These are phyloP conservation scores for Lepiota venenata DNA, from an alignment of 768 basidiomycete genomes.

Conservation along the genomic window DNA sequence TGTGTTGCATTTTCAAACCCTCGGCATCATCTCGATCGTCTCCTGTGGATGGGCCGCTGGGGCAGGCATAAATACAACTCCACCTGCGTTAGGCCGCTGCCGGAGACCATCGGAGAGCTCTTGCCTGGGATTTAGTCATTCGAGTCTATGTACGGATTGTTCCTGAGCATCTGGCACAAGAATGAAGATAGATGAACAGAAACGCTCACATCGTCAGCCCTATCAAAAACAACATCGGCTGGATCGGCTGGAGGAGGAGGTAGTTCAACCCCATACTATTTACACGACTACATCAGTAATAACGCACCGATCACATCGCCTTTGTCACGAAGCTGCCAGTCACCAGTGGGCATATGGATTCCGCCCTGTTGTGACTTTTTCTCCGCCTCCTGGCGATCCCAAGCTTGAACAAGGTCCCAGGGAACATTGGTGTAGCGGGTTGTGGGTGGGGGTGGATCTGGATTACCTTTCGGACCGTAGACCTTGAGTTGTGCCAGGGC, in stretches of 20 bases:
- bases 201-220: conserved; percentile 27
- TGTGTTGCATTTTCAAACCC: conserved; percentile 15
- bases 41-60: conserved; percentile 17
- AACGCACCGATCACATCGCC: conserved; percentile 47
- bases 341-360: conserved; percentile 30
- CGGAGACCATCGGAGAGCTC: conserved; percentile 20
- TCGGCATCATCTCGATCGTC: conserved; percentile 31
- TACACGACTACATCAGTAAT: neutral
- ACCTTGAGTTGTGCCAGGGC: conserved; percentile 68
- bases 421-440: conserved; percentile 69
- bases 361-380: conserved; percentile 17
- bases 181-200: neutral
- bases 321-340: conserved; percentile 50
- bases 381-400: conserved; percentile 31
- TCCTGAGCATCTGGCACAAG: conserved; percentile 5
- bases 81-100: conserved; percentile 12
- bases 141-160: conserved; percentile 24
- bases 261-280: neutral
- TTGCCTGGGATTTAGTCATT: conserved; percentile 31
- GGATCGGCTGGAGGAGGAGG: conserved; percentile 22
- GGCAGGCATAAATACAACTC: conserved; percentile 11
- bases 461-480: conserved; percentile 62
- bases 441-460: conserved; percentile 49
- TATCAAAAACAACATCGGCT: conserved; percentile 43
- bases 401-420: conserved; percentile 54